Conservation (phyloP, 225 moss, liverwort and hornwort species). For the Polytrichum commune region DNA sequence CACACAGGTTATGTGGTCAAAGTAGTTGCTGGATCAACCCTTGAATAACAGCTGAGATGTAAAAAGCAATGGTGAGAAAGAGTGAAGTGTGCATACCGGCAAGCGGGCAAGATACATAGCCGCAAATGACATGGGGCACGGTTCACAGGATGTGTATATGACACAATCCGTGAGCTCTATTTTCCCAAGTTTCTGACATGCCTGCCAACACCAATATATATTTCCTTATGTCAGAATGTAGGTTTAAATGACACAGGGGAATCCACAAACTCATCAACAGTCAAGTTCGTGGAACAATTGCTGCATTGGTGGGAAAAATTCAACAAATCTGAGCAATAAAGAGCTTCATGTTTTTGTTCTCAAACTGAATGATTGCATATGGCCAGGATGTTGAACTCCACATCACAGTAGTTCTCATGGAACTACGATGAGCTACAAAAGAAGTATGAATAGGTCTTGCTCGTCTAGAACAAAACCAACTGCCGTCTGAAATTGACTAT, state of each 20-base stretch:
- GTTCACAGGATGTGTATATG: slow-evolving; percentile 63
- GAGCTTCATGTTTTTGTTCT: no score
- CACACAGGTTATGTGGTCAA: not conserved
- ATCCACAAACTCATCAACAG: no score
- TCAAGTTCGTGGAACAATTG: no score
- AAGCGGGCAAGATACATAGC: slow-evolving; percentile 71
- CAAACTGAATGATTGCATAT: no score
- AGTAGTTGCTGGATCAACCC: not conserved
- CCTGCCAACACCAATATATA: slow-evolving; percentile 20
- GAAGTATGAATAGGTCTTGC: no score
- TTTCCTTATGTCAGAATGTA: not conserved
- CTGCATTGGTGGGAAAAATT: no score
- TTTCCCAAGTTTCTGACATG: slow-evolving; percentile 59
- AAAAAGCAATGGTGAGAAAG: not conserved
- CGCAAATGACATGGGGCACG: slow-evolving; percentile 70
- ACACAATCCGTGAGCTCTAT: slow-evolving; percentile 62
- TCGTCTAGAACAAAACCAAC: no score
- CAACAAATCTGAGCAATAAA: no score
- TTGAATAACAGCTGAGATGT: not conserved
- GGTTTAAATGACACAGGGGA: not conserved
- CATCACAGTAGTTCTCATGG: no score
- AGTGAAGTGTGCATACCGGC: slow-evolving; percentile 29
- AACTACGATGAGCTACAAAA: no score
- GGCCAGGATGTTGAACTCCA: no score
- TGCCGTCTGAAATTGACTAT: no score